These are phyloP conservation scores for Trichoderma citrinoviride DNA, from an alignment of 2,329 filamentous ascomycete species.

Conservation along the genomic window DNA sequence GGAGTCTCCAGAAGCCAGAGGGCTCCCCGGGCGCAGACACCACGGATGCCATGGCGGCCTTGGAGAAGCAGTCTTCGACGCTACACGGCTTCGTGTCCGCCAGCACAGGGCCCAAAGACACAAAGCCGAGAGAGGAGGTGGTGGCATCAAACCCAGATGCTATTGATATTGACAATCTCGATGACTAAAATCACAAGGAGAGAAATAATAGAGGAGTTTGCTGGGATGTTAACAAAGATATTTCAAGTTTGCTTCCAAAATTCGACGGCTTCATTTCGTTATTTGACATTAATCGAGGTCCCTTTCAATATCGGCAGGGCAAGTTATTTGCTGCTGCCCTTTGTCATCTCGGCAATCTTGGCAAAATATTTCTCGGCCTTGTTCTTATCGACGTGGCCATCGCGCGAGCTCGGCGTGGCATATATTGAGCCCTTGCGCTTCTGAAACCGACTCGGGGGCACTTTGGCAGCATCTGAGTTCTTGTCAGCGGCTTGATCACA, in stretches of 20 bases:
- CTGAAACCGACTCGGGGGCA: constrained; percentile 65
- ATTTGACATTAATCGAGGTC: not conserved
- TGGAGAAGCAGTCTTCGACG: constrained; percentile 85
- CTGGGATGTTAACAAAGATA: not conserved
- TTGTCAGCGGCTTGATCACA: not conserved
- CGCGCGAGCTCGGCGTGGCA: constrained; percentile 61
- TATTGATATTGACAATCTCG: constrained; percentile 74
- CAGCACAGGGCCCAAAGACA: constrained; percentile 67
- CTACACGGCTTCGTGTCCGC: constrained; percentile 90
- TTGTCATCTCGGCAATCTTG: constrained; percentile 55
- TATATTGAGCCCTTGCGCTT: constrained; percentile 68
- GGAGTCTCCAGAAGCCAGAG: constrained; percentile 65
- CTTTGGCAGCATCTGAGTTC: constrained; percentile 60
- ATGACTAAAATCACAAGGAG: constrained; percentile 47
- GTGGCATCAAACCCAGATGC: constrained; percentile 75
- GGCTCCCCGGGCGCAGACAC: constrained; percentile 46
- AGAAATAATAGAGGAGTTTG: not conserved
- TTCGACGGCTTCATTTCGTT: not conserved
- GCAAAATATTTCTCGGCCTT: constrained; percentile 60
- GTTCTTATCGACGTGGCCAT: constrained; percentile 62
- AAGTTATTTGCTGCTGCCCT: constrained; percentile 39
- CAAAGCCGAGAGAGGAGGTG: constrained; percentile 36
- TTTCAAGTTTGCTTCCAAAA: not conserved
- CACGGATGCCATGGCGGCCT: constrained; percentile 81
- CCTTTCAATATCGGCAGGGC: not conserved